Evolutionary conservation across 2,329 filamentous ascomycete genomes (phyloP), one percentile per base, ranked within the genome.

Genomic region (Ophiostoma sp.): DNA sequence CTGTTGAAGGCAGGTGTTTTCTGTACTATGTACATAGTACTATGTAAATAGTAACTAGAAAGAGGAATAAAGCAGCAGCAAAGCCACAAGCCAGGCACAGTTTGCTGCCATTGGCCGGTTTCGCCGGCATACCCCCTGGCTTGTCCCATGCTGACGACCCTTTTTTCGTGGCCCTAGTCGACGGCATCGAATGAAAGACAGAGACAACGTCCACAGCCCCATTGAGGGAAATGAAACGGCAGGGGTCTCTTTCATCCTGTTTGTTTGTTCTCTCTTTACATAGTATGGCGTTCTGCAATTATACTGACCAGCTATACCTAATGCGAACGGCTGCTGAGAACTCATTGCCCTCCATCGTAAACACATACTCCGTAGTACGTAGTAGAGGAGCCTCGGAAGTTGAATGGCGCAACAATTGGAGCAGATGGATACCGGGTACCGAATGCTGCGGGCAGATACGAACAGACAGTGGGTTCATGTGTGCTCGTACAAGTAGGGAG

Each of bases 121-220:
- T 5, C 11, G 60, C 60, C 60, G 17, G 33, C 10, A 17, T 2
- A n/a, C 60, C 60, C 60, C 60, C 60, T 64, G 60, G 23, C 60
- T 64, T 64, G 33, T 64, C 33, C 57, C 33, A 36, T 64, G 4
- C 33, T 64, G 60, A 13, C 60, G 60, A 64, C 31, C 60, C 31
- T 36, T 23, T 64, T 64, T 39, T 20, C 57, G 60, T 13, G 33
- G 31, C 60, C 31, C 60, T 64, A 64, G 60, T 36, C 15, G 60
- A 33, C n/a, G 33, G 11, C 33, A 23, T 36, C 31, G 60, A 64
- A 64, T 64, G 17, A 64, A n/a, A n/a, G 57, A 3, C n/a, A 57
- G n/a, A 57, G 52, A 57, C 57, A 20, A 62, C 31, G 33, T 36
- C 60, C 31, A 36, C 60, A 35, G 60, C 60, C 60, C 60, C 60